phyloP scores from a whole-genome alignment of 805 yeast species.

The Myxozyma vanderwaltii region DNA sequence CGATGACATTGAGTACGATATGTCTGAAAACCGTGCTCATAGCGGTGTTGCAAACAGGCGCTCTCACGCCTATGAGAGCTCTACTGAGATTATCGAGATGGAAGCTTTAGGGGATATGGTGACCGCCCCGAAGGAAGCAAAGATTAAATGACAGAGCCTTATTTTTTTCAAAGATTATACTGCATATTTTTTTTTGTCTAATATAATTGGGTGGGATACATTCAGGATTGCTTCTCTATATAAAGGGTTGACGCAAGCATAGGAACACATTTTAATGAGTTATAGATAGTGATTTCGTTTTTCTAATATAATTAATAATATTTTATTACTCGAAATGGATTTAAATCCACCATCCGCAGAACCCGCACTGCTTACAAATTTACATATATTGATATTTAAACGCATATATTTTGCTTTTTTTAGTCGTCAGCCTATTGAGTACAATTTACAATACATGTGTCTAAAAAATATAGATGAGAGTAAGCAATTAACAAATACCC shows the following conservation, averaged over 20 bases:
- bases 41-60: background rate
- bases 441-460: conserved; percentile 13
- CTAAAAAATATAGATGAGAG: background rate
- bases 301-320: too few relatives aligned
- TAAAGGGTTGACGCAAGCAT: too few relatives aligned
- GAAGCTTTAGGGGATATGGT: background rate
- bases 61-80: background rate
- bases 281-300: too few relatives aligned
- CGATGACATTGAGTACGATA: too few relatives aligned
- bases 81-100: background rate
- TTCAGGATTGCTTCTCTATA: too few relatives aligned
- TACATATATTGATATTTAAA: background rate
- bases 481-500: background rate
- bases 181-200: background rate
- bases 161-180: background rate
- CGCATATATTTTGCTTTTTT: background rate
- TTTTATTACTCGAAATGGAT: too few relatives aligned
- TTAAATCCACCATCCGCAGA: too few relatives aligned
- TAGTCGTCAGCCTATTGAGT: conserved; percentile 7
- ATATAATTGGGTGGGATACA: too few relatives aligned
- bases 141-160: background rate
- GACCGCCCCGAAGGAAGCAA: background rate
- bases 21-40: background rate
- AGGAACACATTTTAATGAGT: too few relatives aligned
- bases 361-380: too few relatives aligned